Base-by-base conservation (phyloP, 768 basidiomycete species). In the Lentinula boryana region DNA sequence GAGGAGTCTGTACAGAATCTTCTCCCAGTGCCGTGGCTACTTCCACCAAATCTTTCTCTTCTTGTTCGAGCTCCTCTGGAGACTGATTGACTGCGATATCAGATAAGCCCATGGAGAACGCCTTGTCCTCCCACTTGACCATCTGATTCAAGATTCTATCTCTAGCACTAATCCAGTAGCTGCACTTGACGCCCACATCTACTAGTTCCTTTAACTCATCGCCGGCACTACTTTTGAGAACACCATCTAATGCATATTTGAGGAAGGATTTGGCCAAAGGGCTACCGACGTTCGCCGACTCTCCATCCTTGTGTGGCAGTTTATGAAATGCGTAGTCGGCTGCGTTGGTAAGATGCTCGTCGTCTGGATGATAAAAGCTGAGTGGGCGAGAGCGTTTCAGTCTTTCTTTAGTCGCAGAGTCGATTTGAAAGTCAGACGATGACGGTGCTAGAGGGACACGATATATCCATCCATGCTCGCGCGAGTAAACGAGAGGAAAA, bases 141-240 rank as follows among this genome's bases (percentile, higher is more conserved):
- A 92, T 87, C 76, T 98, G 97, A 66, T 93, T 91, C 69, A 88
- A 69, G 66, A 98, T 90, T 23, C 97, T 84, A 69, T 98, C 95
- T 12, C 95, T 77, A 0, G 93, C 89, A 66, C 91, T 92, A 70
- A 97, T 93, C 97, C 96, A 99, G 72, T 99, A 99, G 68, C 90
- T 92, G 76, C 96, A 98, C 65, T 93, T 87, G 0, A 92, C 89
- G 67, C 93, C 97, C 83, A 98, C 85, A 60, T 94, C 87, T 56
- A 98, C 76, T 1, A 95, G 95, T 61, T 89, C 88, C 66, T 82
- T 82, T 3, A 95, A 93, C 64, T 88, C 89, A 55, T 84, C 82
- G 2, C 86, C 88, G 0, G 90, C 90, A 61, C 85, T 86, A 66
- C 93, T 94, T 58, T 85, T 86, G 63, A 98, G 74, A 6, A 88